A percentile compares a stretch with the other conserved stretches of the same genome.
phyloP scores from a whole-genome alignment of 2,329 filamentous ascomycete genomes.

The Colletotrichum gigasporum region DNA sequence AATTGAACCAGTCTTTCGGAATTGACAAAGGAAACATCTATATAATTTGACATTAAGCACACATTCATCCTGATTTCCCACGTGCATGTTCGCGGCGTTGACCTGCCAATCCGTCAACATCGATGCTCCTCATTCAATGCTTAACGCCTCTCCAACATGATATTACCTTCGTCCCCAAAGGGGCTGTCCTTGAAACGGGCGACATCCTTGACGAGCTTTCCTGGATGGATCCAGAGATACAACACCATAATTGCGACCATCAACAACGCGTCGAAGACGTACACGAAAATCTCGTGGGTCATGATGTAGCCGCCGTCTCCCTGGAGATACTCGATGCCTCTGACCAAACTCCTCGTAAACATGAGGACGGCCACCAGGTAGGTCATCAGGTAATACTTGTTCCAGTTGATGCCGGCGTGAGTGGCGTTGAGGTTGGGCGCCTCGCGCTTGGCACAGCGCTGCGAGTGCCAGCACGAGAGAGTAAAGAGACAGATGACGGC shows the following conservation, averaged over 20 bases:
- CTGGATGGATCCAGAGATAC: slow-evolving; percentile 33
- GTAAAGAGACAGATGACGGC: slow-evolving; percentile 58
- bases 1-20: too few relatives aligned
- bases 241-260: slow-evolving; percentile 51
- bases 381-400: slow-evolving; percentile 30
- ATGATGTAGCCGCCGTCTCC: slow-evolving; percentile 46
- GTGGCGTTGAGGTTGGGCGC: not conserved
- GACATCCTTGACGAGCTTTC: slow-evolving; percentile 24
- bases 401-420: slow-evolving; percentile 26
- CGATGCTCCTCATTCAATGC: not conserved
- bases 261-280: slow-evolving; percentile 51
- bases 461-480: slow-evolving; percentile 3
- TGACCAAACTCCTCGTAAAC: slow-evolving; percentile 33
- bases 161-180: slow-evolving; percentile 3
- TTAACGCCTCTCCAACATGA: slow-evolving; percentile 10
- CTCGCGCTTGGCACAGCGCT: not conserved
- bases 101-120: too few relatives aligned
- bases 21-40: too few relatives aligned
- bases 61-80: too few relatives aligned
- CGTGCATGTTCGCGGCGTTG: accelerated
- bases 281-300: slow-evolving; percentile 50
- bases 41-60: not conserved
- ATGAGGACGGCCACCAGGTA: slow-evolving; percentile 31
- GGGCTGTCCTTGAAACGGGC: not conserved
- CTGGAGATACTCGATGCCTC: slow-evolving; percentile 34